Evolutionary conservation across 257 asterid species (phyloP).

Genomic region (Phtheirospermum japonicum): DNA sequence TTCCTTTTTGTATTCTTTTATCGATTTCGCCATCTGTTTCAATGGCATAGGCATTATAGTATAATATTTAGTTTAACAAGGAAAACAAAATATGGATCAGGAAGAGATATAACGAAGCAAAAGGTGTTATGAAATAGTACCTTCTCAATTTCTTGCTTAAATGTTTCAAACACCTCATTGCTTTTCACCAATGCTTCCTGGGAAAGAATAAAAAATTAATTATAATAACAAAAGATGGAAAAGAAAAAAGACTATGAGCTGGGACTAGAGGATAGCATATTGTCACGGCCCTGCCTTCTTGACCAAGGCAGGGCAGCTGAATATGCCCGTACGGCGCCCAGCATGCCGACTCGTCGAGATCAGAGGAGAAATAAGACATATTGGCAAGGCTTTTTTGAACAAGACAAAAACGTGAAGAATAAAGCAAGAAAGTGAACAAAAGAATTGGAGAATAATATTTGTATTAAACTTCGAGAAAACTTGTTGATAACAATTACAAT

Average conservation of each 20-base stretch:
- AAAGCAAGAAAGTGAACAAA: too few species aligned
- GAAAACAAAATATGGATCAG: conserved; percentile 1
- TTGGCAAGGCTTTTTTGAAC: too few species aligned
- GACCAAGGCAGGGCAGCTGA: too few species aligned
- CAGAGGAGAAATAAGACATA: too few species aligned
- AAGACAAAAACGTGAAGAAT: too few species aligned
- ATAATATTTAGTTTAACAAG: conserved; percentile 1
- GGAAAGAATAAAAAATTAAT: conserved; percentile 4
- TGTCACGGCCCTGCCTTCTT: too few species aligned
- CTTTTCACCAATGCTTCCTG: conserved; percentile 98
- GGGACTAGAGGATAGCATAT: background rate
- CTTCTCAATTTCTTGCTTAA: conserved; percentile 95
- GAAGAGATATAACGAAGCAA: conserved; percentile 11
- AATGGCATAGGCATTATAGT: conserved; percentile 20
- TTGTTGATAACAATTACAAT: too few species aligned
- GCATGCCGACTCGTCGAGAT: too few species aligned
- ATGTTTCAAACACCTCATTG: conserved; percentile 94
- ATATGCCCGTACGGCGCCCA: too few species aligned
- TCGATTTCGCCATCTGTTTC: conserved; percentile 84
- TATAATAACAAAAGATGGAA: background rate
- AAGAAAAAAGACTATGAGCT: background rate
- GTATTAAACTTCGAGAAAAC: too few species aligned
- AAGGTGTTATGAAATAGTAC: conserved; percentile 35
- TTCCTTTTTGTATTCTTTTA: conserved; percentile 89
- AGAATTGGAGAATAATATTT: too few species aligned